Base-by-base conservation (phyloP, 2,329 filamentous ascomycete genomes). In the Pyrenophora teres region DNA sequence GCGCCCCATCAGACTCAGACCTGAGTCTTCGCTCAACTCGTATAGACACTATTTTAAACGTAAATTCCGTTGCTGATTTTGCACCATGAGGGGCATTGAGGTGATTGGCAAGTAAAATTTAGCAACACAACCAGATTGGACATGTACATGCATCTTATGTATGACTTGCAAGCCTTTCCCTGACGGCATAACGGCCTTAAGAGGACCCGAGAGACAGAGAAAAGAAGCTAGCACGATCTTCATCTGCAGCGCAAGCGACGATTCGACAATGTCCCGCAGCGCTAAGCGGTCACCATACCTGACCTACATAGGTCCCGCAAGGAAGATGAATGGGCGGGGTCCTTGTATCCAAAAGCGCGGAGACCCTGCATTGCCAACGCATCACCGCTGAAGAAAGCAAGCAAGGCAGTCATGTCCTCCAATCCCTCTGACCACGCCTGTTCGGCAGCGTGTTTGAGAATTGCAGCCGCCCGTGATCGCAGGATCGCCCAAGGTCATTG, bases 321-420 rank as follows among this genome's bases (percentile, higher is more conserved):
- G 37, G 37, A 50, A 51, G 46, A 46, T 52, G 56, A 55, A 59
- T 59, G 56, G 56, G 50, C 46, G 58, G 54, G 55, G 51, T 44
- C 32, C 46, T 42, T 47, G 38, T 21, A 52, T 46, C 46, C 43
- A 46, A 53, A 50, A 44, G 49, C 49, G 49, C 49, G 49, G 49
- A 52, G 44, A 52, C 62, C 48, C 56, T 60, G 62, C 56, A 57
- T 48, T 72, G 70, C 69, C 69, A 72, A 56, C 70, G 63, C 70
- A 72, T 71, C 68, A 70, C 63, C 58, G 62, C 60, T 56, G 65
- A 50, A 54, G 35, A 32, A 60, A 60, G 54, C 27, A 62, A 55
- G 37, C 33, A 53, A 57, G 35, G 43, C 40, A 57, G 54, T 57
- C 52, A 61, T 62, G 61, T 52, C 52, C 61, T 63, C 68, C 67